Evolutionary conservation across 176 grass and related monocot genomes (phyloP), one percentile per base, ranked within the genome.

Genomic region (Phyllostachys edulis): DNA sequence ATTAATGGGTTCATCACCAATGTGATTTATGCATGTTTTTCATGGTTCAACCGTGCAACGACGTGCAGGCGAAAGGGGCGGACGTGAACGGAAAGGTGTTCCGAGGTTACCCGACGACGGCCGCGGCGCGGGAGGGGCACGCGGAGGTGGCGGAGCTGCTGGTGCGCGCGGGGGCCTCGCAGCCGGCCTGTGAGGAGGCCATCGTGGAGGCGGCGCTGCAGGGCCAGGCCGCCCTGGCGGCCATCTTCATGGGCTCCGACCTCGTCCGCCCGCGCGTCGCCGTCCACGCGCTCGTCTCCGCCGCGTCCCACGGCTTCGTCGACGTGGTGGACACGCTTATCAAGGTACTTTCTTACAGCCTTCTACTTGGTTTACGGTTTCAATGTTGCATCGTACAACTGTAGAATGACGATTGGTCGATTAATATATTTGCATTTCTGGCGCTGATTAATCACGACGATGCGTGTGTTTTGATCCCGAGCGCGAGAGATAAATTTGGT

Each of bases 101-200:
- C 85, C 80, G 85, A 4, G 96, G 96, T 0, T 94, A 96, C 68
- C 87, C 96, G 50, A 26, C 90, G 62, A 99, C 93, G 42, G 96
- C 93, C 0, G 93, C 96, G 13, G 93, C 89, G 42, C 71, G 96
- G 51, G 96, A 99, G 70, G 96, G 96, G 29, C 82, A 77, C 32
- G 78, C 85, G 3, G 89, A 96, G 80, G 93, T 94, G 74, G 96
- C 91, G 20, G 91, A 85, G 88, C 77, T 90, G 82, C 86, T 96
- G 80, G 77, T 96, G 67, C 89, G 87, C 66, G 89, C 93, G 0
- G 96, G 96, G 13, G 85, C 96, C 23, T 95, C 93, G 47, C 96
- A 99, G 84, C 93, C 88, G 8, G 93, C 96, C 0, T 99, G 96
- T 77, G 96, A 99, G 87, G 96, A 99, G 81, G 96, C 96, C 70